Conservation (phyloP, 2,329 filamentous ascomycete species). For the Cladosporium sp. region DNA sequence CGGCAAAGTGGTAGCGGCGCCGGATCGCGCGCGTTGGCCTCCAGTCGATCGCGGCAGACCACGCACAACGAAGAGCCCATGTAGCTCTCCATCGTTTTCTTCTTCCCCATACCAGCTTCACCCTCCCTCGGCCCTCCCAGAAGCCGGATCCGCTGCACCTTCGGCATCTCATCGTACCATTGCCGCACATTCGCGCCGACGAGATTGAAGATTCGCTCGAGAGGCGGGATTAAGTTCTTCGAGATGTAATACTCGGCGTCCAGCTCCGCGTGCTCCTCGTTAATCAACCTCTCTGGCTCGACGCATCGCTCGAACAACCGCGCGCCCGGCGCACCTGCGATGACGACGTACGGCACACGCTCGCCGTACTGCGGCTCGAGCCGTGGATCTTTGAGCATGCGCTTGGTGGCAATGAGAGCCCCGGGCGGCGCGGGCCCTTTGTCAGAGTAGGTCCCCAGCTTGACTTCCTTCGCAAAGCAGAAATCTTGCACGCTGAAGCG, state of each 20-base stretch:
- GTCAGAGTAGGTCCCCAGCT: slow-evolving; percentile 79
- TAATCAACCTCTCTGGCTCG: slow-evolving; percentile 72
- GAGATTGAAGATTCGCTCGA: slow-evolving; percentile 94
- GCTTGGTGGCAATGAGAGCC: slow-evolving; percentile 77
- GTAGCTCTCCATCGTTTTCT: slow-evolving; percentile 85
- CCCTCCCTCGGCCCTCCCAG: slow-evolving; percentile 34
- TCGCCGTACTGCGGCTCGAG: slow-evolving; percentile 92
- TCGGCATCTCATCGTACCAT: slow-evolving; percentile 98
- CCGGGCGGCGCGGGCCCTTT: slow-evolving; percentile 76
- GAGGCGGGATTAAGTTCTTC: slow-evolving; percentile 89
- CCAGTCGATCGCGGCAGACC: slow-evolving; percentile 61
- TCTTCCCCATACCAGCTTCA: slow-evolving; percentile 24
- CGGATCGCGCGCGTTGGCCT: slow-evolving; percentile 24
- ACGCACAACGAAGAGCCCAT: slow-evolving; percentile 75
- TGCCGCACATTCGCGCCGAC: slow-evolving; percentile 83
- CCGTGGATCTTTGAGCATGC: slow-evolving; percentile 79
- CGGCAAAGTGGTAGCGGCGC: slow-evolving; percentile 48
- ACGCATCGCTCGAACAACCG: slow-evolving; percentile 85
- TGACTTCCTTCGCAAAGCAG: slow-evolving; percentile 89
- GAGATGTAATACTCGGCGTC: slow-evolving; percentile 96
- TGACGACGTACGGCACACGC: slow-evolving; percentile 87
- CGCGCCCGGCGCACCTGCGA: slow-evolving; percentile 79
- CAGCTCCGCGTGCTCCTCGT: slow-evolving; percentile 69
- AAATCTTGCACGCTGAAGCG: slow-evolving; percentile 89
- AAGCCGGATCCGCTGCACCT: slow-evolving; percentile 67